Evolutionary conservation across 1,139 yeast genomes (phyloP).

Genomic region (Lodderomyces jiufengensis): DNA sequence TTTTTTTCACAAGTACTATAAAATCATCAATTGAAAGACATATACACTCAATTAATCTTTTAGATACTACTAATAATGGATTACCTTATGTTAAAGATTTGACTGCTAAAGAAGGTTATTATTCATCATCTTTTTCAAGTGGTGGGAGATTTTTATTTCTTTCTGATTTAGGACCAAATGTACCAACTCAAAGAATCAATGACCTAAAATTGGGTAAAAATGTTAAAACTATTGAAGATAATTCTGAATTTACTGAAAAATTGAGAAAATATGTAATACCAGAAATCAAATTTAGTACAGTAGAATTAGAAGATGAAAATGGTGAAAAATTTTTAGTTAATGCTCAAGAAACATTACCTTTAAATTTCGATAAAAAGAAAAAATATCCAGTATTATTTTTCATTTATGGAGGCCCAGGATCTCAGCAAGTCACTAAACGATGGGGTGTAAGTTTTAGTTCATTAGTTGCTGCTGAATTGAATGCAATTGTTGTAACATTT

Average conservation of each 20-base stretch:
- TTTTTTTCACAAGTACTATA: conserved; percentile 48
- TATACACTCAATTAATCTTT: conserved; percentile 43
- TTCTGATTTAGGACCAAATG: conserved; percentile 60
- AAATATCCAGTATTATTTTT: conserved; percentile 70
- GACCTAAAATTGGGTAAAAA: conserved; percentile 42
- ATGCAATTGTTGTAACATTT: conserved; percentile 73
- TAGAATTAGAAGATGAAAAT: conserved; percentile 45
- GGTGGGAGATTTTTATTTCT: conserved; percentile 62
- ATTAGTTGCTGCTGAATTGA: conserved; percentile 62
- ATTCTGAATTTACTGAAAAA: conserved; percentile 36
- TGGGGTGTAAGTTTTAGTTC: conserved; percentile 59
- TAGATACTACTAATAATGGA: conserved; percentile 22
- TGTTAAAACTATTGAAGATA: conserved; percentile 46
- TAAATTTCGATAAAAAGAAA: conserved; percentile 49
- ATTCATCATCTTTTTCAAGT: conserved; percentile 60
- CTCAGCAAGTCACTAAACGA: conserved; percentile 58
- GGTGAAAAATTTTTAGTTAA: conserved; percentile 46
- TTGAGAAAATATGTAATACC: conserved; percentile 50
- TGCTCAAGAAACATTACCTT: conserved; percentile 62
- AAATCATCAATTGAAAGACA: conserved; percentile 54
- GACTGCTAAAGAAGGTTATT: conserved; percentile 65
- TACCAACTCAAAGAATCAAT: conserved; percentile 63
- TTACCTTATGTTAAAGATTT: conserved; percentile 42
- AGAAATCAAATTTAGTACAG: conserved; percentile 37
- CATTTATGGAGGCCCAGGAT: conserved; percentile 83